These are phyloP conservation scores for Pseudopediastrum boryanum DNA, from an alignment of 139 green algal genomes.

Conservation along the genomic window DNA sequence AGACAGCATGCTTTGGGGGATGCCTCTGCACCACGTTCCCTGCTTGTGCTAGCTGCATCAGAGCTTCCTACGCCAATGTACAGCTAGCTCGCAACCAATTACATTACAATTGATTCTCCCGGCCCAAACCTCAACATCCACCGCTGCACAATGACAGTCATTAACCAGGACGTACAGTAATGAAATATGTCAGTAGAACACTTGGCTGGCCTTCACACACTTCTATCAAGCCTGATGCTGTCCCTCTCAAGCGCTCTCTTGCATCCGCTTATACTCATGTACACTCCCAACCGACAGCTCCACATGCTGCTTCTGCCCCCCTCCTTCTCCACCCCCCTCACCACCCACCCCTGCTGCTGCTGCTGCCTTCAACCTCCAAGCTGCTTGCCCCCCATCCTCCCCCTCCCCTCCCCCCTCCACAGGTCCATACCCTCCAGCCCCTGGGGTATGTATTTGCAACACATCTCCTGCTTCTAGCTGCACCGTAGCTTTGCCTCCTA, in stretches of 20 bases:
- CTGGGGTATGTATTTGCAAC: conserved; percentile 77
- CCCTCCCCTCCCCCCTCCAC: neutral
- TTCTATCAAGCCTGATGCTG: neutral
- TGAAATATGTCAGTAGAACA: too few relatives aligned
- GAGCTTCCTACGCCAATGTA: too few relatives aligned
- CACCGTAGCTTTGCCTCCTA: conserved; percentile 78
- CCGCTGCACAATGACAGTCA: too few relatives aligned
- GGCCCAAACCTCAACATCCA: too few relatives aligned
- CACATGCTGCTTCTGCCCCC: neutral
- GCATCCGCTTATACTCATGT: conserved; percentile 27
- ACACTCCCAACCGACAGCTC: conserved; percentile 25
- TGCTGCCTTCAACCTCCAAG: neutral
- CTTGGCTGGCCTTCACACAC: too few relatives aligned
- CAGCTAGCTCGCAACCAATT: too few relatives aligned
- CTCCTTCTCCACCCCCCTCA: neutral
- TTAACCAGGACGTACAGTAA: too few relatives aligned
- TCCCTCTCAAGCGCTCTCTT: conserved; percentile 28
- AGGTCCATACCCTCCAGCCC: conserved; percentile 65
- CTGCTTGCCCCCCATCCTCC: neutral
- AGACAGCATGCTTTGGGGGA: too few relatives aligned
- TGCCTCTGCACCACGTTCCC: too few relatives aligned
- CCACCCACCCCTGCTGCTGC: neutral
- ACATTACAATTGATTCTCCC: too few relatives aligned
- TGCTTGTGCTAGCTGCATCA: too few relatives aligned
- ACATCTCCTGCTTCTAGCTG: conserved; percentile 61